These are phyloP conservation scores for Pterulicium gracile DNA, from an alignment of 1,284 basidiomycete genomes.

Conservation along the genomic window DNA sequence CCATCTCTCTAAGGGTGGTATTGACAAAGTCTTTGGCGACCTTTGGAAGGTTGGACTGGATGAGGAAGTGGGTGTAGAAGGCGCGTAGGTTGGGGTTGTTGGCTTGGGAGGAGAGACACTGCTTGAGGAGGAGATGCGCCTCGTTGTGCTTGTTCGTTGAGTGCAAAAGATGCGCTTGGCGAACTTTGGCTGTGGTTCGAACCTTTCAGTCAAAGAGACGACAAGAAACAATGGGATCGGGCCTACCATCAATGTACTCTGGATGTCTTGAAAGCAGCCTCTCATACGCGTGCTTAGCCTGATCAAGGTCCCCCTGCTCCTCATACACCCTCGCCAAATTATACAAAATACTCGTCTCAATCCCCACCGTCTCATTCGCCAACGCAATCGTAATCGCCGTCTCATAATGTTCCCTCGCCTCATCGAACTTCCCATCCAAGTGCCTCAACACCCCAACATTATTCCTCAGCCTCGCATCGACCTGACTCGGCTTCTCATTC, in stretches of 20 bases:
- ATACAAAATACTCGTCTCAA: constrained; percentile 77
- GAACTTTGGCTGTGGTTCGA: constrained; percentile 65
- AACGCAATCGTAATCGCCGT: constrained; percentile 46
- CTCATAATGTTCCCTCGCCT: constrained; percentile 56
- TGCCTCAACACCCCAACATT: constrained; percentile 77
- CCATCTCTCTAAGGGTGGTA: constrained; percentile 71
- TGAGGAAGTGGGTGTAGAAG: constrained; percentile 82
- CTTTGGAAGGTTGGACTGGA: constrained; percentile 59
- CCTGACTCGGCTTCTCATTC: constrained; percentile 21
- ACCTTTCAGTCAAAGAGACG: constrained; percentile 7
- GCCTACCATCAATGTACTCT: constrained; percentile 87
- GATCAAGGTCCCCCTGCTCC: constrained; percentile 57
- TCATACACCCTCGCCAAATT: constrained; percentile 87
- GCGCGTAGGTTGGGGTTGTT: constrained; percentile 74
- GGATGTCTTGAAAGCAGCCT: constrained; percentile 80
- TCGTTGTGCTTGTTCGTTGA: constrained; percentile 62
- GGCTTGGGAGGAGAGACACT: constrained; percentile 65
- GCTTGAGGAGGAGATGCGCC: constrained; percentile 81
- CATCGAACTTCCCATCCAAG: constrained; percentile 50
- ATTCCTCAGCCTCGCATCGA: constrained; percentile 66
- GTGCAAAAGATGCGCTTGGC: constrained; percentile 72
- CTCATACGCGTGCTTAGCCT: constrained; percentile 77
- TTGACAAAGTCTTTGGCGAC: constrained; percentile 81
- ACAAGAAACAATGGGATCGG: constrained; percentile 1
- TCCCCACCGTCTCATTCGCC: constrained; percentile 45